A percentile compares a stretch with the other conserved stretches of the same genome.
Evolutionary conservation across 305 asterid species (phyloP).

Genomic region (Fraxinus greggii): DNA sequence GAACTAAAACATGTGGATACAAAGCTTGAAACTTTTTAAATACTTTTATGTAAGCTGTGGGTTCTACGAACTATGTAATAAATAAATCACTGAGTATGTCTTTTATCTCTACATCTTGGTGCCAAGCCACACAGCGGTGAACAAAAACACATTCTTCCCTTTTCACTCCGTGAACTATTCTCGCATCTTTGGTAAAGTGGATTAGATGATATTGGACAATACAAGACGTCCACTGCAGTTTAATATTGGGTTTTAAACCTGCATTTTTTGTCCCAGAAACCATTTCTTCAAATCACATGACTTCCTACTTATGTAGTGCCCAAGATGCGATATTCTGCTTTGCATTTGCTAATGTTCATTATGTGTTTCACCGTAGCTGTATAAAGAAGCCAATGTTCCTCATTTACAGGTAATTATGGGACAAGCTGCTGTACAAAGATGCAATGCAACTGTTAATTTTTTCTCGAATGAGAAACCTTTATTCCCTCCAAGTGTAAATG

Average conservation of each 20-base stretch:
- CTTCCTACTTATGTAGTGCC: neutral
- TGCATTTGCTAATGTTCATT: neutral
- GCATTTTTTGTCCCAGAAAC: neutral
- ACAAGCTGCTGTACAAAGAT: slow-evolving; percentile 90
- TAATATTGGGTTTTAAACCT: neutral
- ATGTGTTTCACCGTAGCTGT: neutral
- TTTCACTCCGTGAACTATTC: neutral
- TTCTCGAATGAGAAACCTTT: slow-evolving; percentile 37
- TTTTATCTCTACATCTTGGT: neutral
- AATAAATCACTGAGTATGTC: neutral
- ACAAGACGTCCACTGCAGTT: neutral
- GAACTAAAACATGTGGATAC: too few relatives aligned
- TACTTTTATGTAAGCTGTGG: neutral
- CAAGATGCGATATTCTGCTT: neutral
- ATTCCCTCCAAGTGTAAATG: slow-evolving; percentile 74
- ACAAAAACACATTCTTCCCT: neutral
- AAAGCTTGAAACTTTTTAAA: neutral
- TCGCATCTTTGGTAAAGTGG: neutral
- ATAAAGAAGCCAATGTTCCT: slow-evolving; percentile 3
- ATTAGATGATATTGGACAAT: neutral
- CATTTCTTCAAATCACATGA: neutral
- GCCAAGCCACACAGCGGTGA: neutral
- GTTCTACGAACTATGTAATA: too few relatives aligned
- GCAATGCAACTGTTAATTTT: slow-evolving; percentile 75
- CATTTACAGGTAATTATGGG: slow-evolving; percentile 59